These are phyloP conservation scores for Penicillium nucicola DNA, from an alignment of 495 filamentous ascomycete genomes.

Conservation along the genomic window DNA sequence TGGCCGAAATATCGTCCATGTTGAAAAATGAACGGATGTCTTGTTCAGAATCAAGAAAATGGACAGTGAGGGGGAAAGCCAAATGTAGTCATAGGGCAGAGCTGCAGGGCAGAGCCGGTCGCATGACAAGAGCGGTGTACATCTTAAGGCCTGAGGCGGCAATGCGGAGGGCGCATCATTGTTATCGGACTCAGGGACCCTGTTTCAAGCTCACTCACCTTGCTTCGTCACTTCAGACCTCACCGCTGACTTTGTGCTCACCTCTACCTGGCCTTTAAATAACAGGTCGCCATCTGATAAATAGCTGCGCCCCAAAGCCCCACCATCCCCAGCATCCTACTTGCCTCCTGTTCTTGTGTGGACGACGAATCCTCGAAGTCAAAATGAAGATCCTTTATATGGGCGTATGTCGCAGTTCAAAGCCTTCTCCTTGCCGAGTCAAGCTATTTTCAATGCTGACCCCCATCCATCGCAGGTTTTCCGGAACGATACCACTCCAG, in stretches of 20 bases:
- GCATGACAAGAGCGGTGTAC: constrained; percentile 10
- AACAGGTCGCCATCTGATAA: not conserved
- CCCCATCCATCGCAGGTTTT: constrained; percentile 57
- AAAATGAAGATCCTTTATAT: constrained; percentile 94
- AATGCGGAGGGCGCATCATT: constrained; percentile 8
- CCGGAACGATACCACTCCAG: constrained; percentile 74
- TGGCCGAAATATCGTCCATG: constrained; percentile 33
- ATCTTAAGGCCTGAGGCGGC: not conserved
- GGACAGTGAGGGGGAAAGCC: not conserved
- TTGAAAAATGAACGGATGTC: not conserved
- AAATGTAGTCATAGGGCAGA: constrained; percentile 13
- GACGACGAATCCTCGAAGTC: constrained; percentile 22
- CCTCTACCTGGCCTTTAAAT: not conserved
- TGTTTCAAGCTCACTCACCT: not conserved
- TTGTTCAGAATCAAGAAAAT: not conserved
- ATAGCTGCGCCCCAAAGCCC: not conserved
- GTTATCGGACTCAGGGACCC: constrained; percentile 8
- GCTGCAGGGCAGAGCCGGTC: constrained; percentile 9
- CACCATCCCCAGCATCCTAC: not conserved
- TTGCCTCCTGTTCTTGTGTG: constrained; percentile 5
- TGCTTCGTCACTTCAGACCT: constrained; percentile 3
- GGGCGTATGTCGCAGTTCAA: constrained; percentile 58
- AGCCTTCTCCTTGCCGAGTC: not conserved
- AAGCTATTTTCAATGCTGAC: not conserved
- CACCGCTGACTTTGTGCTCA: not conserved